These are phyloP conservation scores for Aspergillus terreus DNA, from an alignment of 2,329 filamentous ascomycete genomes.

Conservation along the genomic window DNA sequence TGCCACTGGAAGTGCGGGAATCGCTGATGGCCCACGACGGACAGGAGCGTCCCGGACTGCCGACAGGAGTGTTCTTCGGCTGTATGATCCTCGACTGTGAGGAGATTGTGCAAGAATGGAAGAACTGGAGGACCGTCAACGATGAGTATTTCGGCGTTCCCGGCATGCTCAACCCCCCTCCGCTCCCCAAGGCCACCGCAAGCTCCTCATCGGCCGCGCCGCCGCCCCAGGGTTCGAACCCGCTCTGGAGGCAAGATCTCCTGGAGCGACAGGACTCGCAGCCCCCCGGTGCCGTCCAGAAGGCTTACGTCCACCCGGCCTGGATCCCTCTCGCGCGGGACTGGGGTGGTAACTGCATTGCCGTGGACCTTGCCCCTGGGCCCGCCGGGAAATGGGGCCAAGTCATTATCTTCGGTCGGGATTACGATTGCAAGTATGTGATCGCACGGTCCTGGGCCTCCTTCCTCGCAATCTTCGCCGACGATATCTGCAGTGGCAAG, in stretches of 20 bases:
- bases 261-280: slow-evolving; percentile 82
- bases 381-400: slow-evolving; percentile 92
- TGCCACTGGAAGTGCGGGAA: slow-evolving; percentile 90
- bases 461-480: slow-evolving; percentile 80
- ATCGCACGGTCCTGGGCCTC: slow-evolving; percentile 87
- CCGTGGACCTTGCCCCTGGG: slow-evolving; percentile 86
- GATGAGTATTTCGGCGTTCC: slow-evolving; percentile 73
- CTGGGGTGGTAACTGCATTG: slow-evolving; percentile 98
- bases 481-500: slow-evolving; percentile 86
- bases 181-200: slow-evolving; percentile 67
- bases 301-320: slow-evolving; percentile 84
- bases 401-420: slow-evolving; percentile 91
- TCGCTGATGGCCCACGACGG: slow-evolving; percentile 89
- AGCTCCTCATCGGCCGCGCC: slow-evolving; percentile 60
- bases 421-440: slow-evolving; percentile 98
- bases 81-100: slow-evolving; percentile 97
- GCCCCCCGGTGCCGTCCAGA: slow-evolving; percentile 80
- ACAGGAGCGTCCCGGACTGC: slow-evolving; percentile 88
- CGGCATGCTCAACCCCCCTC: slow-evolving; percentile 52
- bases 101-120: slow-evolving; percentile 96
- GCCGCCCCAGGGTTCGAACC: slow-evolving; percentile 53
- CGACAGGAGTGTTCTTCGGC: slow-evolving; percentile 89
- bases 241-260: slow-evolving; percentile 80
- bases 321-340: slow-evolving; percentile 97
- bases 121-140: slow-evolving; percentile 92